Base-by-base conservation (phyloP, 116 monocot species). In the Dioscorea cayenensis region DNA sequence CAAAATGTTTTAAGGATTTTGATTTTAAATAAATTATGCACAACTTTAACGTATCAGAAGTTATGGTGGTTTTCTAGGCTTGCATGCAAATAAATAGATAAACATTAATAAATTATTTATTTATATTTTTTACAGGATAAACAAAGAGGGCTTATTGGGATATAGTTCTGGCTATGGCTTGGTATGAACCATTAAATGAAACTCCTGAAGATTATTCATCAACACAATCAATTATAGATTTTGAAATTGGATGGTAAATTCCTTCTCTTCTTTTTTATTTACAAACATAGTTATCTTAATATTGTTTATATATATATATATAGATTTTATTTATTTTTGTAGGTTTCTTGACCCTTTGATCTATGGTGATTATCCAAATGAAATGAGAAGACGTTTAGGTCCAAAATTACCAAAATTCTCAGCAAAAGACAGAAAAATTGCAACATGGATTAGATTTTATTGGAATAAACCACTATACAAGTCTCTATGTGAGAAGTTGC, bases 81-180 rank as follows among this genome's bases (percentile, higher is more conserved):
- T 43, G 12, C 12, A 43, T 43, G 12, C 12, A 43, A 10, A 43
- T 43, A 43, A 5, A 43, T 43, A 43, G 0, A 43, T 43, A 4
- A 16, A 27, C 3, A 29, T 65, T 29, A 25, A 43, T 43, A 43
- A 10, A 43, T 43, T 43, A 43, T 43, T 10, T 43, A 43, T 43
- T 10, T 43, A 6, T 43, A 35, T 43, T 52, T 20, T 67, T 64
- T 16, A 25, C 13, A 88, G 85, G 79, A 0, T 10, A 79, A 82
- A 72, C 90, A 90, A 84, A 69, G 80, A 52, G 90, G 90, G 17
- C 73, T 70, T 14, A 90, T 90, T 58, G 90, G 90, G 9, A 84
- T 90, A 3, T 3, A 51, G 82, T 82, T 32, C 51, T 84, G 21
- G 28, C 73, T 3, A 72, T 65, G 14, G 71, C 70, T 18, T 84